Evolutionary conservation across 768 basidiomycete species (phyloP).

Genomic region (Termitomyces sp.): DNA sequence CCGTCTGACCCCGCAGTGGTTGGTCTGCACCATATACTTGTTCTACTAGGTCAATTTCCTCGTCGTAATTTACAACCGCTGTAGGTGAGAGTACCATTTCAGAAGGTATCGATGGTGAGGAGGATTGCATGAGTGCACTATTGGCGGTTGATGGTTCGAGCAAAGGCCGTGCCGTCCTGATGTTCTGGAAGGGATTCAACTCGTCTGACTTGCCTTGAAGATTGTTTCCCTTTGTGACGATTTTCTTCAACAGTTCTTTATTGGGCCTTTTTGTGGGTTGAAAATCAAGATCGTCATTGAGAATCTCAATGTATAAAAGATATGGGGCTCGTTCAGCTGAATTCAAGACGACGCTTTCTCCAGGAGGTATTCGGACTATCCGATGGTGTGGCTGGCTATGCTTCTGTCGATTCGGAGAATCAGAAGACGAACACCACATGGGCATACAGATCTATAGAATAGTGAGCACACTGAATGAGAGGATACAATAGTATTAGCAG

Average conservation of each 20-base stretch:
- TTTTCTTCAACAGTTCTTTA: conserved; percentile 77
- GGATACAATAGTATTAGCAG: background rate
- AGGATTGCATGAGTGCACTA: conserved; percentile 25
- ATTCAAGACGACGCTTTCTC: conserved; percentile 96
- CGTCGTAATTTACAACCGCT: conserved; percentile 41
- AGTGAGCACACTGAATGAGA: background rate
- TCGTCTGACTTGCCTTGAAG: conserved; percentile 53
- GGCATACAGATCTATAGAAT: conserved; percentile 71
- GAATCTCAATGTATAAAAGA: conserved; percentile 85
- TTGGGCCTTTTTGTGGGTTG: conserved; percentile 80
- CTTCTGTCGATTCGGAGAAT: conserved; percentile 34
- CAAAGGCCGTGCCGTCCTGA: conserved; percentile 16
- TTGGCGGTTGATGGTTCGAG: conserved; percentile 17
- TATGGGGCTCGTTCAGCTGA: conserved; percentile 96
- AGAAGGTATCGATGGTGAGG: conserved; percentile 13
- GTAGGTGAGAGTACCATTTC: conserved; percentile 18
- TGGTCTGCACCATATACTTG: conserved; percentile 84
- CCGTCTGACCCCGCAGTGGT: conserved; percentile 58
- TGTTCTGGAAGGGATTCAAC: conserved; percentile 37
- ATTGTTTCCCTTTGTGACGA: conserved; percentile 61
- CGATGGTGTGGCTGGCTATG: conserved; percentile 76
- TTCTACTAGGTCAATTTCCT: conserved; percentile 96
- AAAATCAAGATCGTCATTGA: conserved; percentile 88
- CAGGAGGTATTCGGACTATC: conserved; percentile 94
- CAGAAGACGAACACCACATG: conserved; percentile 80